Conservation (phyloP, 805 yeast species). For the Hanseniaspora opuntiae region DNA sequence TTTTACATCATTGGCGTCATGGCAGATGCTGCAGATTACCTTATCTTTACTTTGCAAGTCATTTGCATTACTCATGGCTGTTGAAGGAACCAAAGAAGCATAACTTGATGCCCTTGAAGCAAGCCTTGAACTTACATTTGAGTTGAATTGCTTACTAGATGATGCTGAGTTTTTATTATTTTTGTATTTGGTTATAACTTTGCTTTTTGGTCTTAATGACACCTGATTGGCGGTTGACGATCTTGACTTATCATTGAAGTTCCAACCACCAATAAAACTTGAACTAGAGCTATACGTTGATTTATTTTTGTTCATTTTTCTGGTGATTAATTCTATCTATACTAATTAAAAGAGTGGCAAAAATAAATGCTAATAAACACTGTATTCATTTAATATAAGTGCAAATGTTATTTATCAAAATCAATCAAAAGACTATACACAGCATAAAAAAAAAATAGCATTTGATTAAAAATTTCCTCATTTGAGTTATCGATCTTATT, state of each 20-base stretch:
- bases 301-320: neutral
- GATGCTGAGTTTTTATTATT: neutral
- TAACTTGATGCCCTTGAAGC: neutral
- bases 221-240: neutral
- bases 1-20: conserved; percentile 19
- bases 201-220: neutral
- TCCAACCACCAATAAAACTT: conserved; percentile 4
- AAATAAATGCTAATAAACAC: too few species aligned
- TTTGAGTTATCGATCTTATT: neutral
- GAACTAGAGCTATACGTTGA: neutral
- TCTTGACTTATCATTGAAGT: neutral
- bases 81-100: neutral
- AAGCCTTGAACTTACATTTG: neutral
- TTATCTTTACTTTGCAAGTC: conserved; percentile 11
- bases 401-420: too few species aligned
- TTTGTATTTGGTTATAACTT: neutral
- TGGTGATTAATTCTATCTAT: neutral
- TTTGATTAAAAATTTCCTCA: neutral
- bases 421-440: too few species aligned
- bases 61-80: neutral
- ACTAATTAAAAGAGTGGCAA: too few species aligned
- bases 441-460: too few species aligned
- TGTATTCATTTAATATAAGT: too few species aligned
- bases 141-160: neutral
- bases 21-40: conserved; percentile 22